Conservation (phyloP, 2,329 filamentous ascomycete species). For the Arthrobotrys conoides region DNA sequence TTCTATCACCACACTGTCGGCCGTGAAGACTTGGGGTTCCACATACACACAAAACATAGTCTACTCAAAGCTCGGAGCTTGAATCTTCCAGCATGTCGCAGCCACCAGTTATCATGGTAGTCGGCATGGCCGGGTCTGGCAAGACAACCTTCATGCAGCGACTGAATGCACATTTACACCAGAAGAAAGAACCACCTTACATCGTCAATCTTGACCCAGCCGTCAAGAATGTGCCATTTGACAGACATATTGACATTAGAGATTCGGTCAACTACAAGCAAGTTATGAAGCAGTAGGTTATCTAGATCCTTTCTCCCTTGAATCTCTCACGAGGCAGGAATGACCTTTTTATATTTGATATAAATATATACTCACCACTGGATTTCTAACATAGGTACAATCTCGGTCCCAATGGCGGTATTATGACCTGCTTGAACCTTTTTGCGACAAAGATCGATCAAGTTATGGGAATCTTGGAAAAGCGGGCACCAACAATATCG, state of each 20-base stretch:
- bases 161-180: conserved; percentile 92
- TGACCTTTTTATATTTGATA: background rate
- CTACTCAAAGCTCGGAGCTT: background rate
- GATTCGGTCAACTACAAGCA: conserved; percentile 99
- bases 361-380: background rate
- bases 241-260: conserved; percentile 98
- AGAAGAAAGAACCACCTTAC: conserved; percentile 84
- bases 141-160: conserved; percentile 99
- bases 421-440: conserved; percentile 93
- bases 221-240: conserved; percentile 92
- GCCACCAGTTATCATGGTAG: conserved; percentile 58
- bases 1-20: background rate
- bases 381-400: conserved; percentile 70
- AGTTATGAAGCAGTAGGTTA: conserved; percentile 93
- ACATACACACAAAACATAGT: background rate
- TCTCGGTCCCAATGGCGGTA: conserved; percentile 95
- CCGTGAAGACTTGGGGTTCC: background rate
- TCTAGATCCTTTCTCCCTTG: conserved; percentile 21
- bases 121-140: conserved; percentile 78
- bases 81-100: conserved; percentile 42
- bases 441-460: conserved; percentile 99
- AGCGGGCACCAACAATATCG: conserved; percentile 82
- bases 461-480: conserved; percentile 89
- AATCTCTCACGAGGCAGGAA: background rate
- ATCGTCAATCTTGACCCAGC: conserved; percentile 98